Evolutionary conservation across 2,329 filamentous ascomycete genomes (phyloP).

Genomic region (Teratosphaeriaceae sp.): DNA sequence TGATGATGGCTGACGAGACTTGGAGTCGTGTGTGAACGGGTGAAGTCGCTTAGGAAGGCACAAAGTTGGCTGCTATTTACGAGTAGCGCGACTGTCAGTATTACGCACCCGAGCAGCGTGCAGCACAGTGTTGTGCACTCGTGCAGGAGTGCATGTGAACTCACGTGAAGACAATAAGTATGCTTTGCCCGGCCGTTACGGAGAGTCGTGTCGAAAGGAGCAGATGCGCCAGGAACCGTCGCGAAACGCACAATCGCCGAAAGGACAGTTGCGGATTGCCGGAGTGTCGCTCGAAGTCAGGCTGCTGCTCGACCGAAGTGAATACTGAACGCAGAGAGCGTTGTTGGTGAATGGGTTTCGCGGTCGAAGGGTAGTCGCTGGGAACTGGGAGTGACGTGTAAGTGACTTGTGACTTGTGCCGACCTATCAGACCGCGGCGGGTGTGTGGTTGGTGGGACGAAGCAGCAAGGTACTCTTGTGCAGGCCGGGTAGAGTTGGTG

Average conservation of each 20-base stretch:
- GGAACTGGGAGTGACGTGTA: constrained; percentile 5
- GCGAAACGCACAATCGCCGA: constrained; percentile 14
- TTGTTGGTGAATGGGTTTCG: neutral
- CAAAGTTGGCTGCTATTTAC: constrained; percentile 11
- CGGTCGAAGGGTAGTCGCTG: constrained; percentile 3
- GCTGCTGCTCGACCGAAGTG: constrained; percentile 3
- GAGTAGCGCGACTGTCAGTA: neutral
- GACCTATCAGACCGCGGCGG: neutral
- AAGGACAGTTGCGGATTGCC: constrained; percentile 9
- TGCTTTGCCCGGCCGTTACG: constrained; percentile 28
- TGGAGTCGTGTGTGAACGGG: neutral
- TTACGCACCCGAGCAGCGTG: no score
- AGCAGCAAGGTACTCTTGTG: constrained; percentile 2
- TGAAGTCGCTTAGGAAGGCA: constrained; percentile 7
- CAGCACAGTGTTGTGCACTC: no score
- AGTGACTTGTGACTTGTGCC: neutral
- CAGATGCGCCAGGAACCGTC: constrained; percentile 9
- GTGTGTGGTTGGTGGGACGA: constrained; percentile 2
- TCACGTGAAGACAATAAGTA: constrained; percentile 15
- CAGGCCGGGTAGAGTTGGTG: neutral
- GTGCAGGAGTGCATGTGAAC: constrained; percentile 10
- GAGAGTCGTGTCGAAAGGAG: constrained; percentile 17
- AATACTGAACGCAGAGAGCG: constrained; percentile 4
- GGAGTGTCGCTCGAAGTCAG: constrained; percentile 6
- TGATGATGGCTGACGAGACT: constrained; percentile 32